These are phyloP conservation scores for Cladosporium sp. DNA, from an alignment of 2,329 filamentous ascomycete species.

Conservation along the genomic window DNA sequence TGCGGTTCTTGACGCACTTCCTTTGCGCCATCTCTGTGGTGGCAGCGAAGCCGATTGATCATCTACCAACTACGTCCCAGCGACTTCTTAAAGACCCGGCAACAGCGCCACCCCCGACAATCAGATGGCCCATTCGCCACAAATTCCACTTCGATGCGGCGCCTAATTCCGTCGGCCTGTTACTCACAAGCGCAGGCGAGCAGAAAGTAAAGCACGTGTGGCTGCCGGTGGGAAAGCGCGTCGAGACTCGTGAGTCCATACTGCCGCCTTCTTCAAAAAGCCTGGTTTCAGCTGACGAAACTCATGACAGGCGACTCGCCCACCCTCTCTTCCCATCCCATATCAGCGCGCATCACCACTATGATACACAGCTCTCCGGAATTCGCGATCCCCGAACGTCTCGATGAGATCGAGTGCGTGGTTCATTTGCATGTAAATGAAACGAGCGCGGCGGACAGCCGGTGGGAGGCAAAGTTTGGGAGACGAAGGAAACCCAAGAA, in stretches of 20 bases:
- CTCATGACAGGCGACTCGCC: slow-evolving; percentile 22
- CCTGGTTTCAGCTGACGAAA: background rate
- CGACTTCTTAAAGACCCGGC: background rate
- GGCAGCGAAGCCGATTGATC: background rate
- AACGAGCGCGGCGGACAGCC: slow-evolving; percentile 5
- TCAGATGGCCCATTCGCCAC: background rate
- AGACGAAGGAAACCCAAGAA: background rate
- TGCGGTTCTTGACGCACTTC: background rate
- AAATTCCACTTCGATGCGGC: slow-evolving; percentile 19
- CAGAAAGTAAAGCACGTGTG: slow-evolving; percentile 26
- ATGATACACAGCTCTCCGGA: slow-evolving; percentile 23
- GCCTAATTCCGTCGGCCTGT: slow-evolving; percentile 27
- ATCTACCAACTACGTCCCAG: background rate
- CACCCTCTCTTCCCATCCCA: slow-evolving; percentile 25
- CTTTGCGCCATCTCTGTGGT: background rate
- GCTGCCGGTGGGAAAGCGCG: slow-evolving; percentile 27
- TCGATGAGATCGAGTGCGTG: slow-evolving; percentile 22
- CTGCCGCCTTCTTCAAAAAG: background rate
- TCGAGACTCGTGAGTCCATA: slow-evolving; percentile 24
- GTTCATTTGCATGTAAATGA: slow-evolving; percentile 17
- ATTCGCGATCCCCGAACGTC: slow-evolving; percentile 20
- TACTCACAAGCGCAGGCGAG: slow-evolving; percentile 22
- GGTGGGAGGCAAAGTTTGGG: slow-evolving; percentile 16
- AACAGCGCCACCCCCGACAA: background rate
- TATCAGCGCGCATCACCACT: slow-evolving; percentile 27